phyloP scores from a whole-genome alignment of 2,329 filamentous ascomycete species.

The Trematosphaeria pertusa region DNA sequence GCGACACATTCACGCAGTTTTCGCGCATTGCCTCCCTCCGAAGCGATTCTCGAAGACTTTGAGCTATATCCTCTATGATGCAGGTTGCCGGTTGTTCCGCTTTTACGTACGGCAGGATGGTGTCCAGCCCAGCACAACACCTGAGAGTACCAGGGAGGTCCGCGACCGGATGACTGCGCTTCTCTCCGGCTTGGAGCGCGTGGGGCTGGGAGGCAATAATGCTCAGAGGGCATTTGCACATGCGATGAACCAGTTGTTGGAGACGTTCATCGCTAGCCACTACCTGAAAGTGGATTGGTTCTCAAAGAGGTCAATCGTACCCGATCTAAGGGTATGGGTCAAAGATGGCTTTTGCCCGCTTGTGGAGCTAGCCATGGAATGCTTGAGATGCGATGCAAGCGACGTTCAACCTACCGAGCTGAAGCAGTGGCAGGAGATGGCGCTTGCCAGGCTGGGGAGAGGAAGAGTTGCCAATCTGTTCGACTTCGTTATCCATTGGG shows the following conservation, averaged over 20 bases:
- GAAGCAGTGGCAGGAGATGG: constrained; percentile 74
- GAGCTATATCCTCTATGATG: constrained; percentile 60
- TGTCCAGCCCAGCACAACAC: constrained; percentile 20
- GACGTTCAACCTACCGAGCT: constrained; percentile 54
- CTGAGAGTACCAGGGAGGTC: constrained; percentile 40
- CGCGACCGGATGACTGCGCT: constrained; percentile 63
- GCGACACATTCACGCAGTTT: constrained; percentile 68
- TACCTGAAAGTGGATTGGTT: constrained; percentile 69
- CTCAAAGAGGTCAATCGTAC: constrained; percentile 62
- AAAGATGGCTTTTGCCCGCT: constrained; percentile 71
- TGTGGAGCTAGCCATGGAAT: constrained; percentile 66
- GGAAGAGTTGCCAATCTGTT: constrained; percentile 76
- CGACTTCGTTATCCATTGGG: constrained; percentile 80
- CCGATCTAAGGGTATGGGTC: constrained; percentile 70
- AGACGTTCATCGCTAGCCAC: constrained; percentile 65
- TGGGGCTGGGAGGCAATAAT: constrained; percentile 72
- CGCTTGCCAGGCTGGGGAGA: constrained; percentile 70
- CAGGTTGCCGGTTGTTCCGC: constrained; percentile 58
- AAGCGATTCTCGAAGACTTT: constrained; percentile 62
- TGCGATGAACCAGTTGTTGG: constrained; percentile 71
- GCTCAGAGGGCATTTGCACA: constrained; percentile 76
- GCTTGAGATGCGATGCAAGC: constrained; percentile 37
- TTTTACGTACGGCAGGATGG: constrained; percentile 39
- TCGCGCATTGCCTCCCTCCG: constrained; percentile 66
- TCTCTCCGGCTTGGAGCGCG: constrained; percentile 65